Conservation (phyloP, 805 yeast genomes). For the Maudiozyma turicensis region DNA sequence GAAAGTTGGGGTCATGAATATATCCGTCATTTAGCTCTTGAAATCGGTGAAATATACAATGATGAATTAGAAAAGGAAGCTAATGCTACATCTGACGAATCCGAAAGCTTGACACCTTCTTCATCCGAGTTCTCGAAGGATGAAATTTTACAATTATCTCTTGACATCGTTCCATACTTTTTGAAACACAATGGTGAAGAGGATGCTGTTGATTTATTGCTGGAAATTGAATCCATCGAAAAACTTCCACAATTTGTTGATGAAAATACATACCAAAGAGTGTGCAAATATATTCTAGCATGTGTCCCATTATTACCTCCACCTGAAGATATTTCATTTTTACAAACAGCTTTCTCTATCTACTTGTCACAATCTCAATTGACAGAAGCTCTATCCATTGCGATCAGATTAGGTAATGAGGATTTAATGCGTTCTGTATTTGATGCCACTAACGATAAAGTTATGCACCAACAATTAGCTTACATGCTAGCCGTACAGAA, state of each 20-base stretch:
- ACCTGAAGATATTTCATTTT: slow-evolving; percentile 79
- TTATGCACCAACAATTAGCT: slow-evolving; percentile 82
- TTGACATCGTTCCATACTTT: slow-evolving; percentile 79
- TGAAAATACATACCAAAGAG: slow-evolving; percentile 73
- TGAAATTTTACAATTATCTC: slow-evolving; percentile 52
- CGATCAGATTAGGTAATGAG: slow-evolving; percentile 81
- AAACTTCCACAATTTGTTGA: slow-evolving; percentile 78
- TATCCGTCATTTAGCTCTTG: slow-evolving; percentile 88
- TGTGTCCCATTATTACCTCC: slow-evolving; percentile 96
- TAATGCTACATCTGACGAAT: slow-evolving; percentile 7
- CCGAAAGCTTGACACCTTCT: slow-evolving; percentile 8
- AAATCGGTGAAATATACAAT: slow-evolving; percentile 81
- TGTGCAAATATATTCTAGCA: slow-evolving; percentile 86
- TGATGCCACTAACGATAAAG: slow-evolving; percentile 62
- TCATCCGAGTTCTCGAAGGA: slow-evolving; percentile 24
- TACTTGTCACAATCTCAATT: slow-evolving; percentile 70
- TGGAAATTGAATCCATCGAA: slow-evolving; percentile 84
- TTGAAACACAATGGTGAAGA: slow-evolving; percentile 95
- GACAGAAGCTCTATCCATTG: slow-evolving; percentile 84
- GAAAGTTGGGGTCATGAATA: slow-evolving; percentile 98
- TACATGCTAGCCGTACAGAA: slow-evolving; percentile 82
- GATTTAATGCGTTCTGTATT: slow-evolving; percentile 70
- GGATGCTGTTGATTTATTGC: slow-evolving; percentile 88
- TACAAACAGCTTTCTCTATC: slow-evolving; percentile 80
- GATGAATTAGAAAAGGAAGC: slow-evolving; percentile 36